Percentiles rank a stretch among this genome's conserved stretches.
phyloP scores from a whole-genome alignment of 169 alveolate species.

The Plasmodium relictum region DNA sequence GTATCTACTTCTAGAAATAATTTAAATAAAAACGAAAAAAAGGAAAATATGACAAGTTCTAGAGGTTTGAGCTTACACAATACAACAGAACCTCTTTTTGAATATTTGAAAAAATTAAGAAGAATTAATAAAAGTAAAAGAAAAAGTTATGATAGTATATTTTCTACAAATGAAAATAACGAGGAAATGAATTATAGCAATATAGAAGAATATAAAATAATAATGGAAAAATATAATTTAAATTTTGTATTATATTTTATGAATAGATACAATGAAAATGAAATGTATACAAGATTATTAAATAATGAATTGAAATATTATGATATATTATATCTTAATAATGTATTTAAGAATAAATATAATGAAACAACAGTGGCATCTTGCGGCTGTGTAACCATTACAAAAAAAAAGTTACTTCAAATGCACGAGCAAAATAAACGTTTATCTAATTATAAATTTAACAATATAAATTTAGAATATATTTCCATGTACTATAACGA shows the following conservation, averaged over 20 bases:
- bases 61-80: background rate
- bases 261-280: slow-evolving; percentile 4
- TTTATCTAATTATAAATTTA: slow-evolving; percentile 17
- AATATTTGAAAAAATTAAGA: background rate
- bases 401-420: slow-evolving; percentile 26
- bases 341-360: background rate
- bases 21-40: no score
- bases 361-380: background rate
- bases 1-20: no score
- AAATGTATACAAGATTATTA: slow-evolving; percentile 17
- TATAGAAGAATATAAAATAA: background rate
- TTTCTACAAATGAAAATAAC: background rate
- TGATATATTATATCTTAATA: slow-evolving; percentile 27
- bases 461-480: slow-evolving; percentile 8
- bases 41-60: no score
- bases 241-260: slow-evolving; percentile 26
- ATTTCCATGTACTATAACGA: background rate
- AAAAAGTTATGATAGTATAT: background rate
- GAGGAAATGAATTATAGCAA: background rate
- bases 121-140: background rate
- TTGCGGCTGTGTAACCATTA: slow-evolving; percentile 35
- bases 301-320: slow-evolving; percentile 7
- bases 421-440: slow-evolving; percentile 46
- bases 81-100: background rate
- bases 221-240: slow-evolving; percentile 8